Percentiles rank a stretch among this genome's conserved stretches.
These are phyloP conservation scores for Fusarium lateritium DNA, from an alignment of 2,329 filamentous ascomycete genomes.

Conservation along the genomic window DNA sequence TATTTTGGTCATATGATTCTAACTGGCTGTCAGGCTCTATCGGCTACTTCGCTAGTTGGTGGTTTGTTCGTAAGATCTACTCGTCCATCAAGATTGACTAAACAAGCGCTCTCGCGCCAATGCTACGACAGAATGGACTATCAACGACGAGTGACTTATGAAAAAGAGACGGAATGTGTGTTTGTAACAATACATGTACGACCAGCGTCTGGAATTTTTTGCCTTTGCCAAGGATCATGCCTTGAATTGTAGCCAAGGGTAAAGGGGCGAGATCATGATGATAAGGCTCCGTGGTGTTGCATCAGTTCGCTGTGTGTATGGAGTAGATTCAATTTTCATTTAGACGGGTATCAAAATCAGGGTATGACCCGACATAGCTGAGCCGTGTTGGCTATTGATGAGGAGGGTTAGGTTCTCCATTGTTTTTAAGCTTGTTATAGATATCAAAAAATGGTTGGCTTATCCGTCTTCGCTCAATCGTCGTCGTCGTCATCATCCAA, in stretches of 20 bases:
- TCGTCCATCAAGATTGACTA: conserved; percentile 98
- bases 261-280: conserved; percentile 14
- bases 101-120: conserved; percentile 22
- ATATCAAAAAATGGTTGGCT: conserved; percentile 17
- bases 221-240: conserved; percentile 20
- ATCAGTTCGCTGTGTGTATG: conserved; percentile 32
- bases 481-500: conserved; percentile 61
- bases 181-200: conserved; percentile 54
- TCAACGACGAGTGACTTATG: conserved; percentile 39
- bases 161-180: conserved; percentile 37
- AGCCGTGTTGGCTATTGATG: conserved; percentile 33
- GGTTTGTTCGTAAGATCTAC: conserved; percentile 95
- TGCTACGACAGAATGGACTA: conserved; percentile 16
- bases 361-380: conserved; percentile 22
- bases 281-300: conserved; percentile 7
- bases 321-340: conserved; percentile 37
- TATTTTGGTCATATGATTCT: conserved; percentile 16
- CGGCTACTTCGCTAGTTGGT: conserved; percentile 95
- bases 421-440: conserved; percentile 36
- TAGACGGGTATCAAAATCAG: conserved; percentile 38
- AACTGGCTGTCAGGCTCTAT: conserved; percentile 79
- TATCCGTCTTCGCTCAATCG: conserved; percentile 43
- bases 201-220: conserved; percentile 47
- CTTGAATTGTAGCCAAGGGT: conserved; percentile 1
- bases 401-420: conserved; percentile 30